Percentiles rank a stretch among this genome's conserved stretches.
Evolutionary conservation across 345 rosid species (phyloP).

Genomic region (Populus tremula): DNA sequence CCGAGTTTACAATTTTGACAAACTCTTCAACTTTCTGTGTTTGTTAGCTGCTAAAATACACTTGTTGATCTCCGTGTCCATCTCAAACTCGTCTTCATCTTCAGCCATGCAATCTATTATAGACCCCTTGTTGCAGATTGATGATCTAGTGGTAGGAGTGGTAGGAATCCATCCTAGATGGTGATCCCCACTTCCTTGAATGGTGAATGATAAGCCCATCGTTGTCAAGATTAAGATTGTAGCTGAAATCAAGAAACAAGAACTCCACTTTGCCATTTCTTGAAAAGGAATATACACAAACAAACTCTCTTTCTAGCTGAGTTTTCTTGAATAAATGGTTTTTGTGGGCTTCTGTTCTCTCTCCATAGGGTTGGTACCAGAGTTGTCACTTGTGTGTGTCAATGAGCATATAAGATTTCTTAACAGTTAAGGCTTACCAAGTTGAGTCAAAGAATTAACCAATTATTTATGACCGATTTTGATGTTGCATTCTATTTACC

Average conservation of each 20-base stretch:
- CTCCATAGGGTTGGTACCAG: background rate
- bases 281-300: too few relatives aligned
- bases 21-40: constrained; percentile 16
- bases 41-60: constrained; percentile 68
- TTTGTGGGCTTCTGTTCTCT: background rate
- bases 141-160: constrained; percentile 23
- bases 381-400: too few relatives aligned
- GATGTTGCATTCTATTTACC: constrained; percentile 13
- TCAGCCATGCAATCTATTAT: constrained; percentile 45
- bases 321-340: background rate
- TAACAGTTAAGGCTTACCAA: constrained; percentile 5
- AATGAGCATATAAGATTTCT: background rate
- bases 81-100: constrained; percentile 63
- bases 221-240: constrained; percentile 20
- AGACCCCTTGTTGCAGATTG: constrained; percentile 46
- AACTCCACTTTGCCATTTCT: constrained; percentile 25
- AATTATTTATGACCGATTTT: constrained; percentile 10
- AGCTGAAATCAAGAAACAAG: constrained; percentile 36
- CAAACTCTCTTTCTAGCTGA: background rate
- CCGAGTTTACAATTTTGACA: fast-evolving
- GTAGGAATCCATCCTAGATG: constrained; percentile 52
- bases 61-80: constrained; percentile 73
- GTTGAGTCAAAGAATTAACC: constrained; percentile 8
- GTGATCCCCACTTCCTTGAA: constrained; percentile 40
- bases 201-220: constrained; percentile 21